phyloP scores from a whole-genome alignment of 805 yeast genomes.

The Jamesozyma jinghongensis region DNA sequence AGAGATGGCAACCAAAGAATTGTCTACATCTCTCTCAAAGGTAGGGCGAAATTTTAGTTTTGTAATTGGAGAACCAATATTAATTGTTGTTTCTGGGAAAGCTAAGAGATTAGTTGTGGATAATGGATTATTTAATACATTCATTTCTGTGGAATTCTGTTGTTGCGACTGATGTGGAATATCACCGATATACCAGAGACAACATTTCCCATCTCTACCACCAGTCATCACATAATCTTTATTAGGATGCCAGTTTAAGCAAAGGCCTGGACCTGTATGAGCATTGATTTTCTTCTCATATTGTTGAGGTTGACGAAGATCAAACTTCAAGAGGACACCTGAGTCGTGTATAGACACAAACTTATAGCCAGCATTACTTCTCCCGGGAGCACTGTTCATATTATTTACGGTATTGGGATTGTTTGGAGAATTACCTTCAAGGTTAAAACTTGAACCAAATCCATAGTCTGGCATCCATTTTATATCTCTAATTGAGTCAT shows the following conservation, averaged over 20 bases:
- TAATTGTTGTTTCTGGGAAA: conserved; percentile 61
- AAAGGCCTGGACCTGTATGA: conserved; percentile 84
- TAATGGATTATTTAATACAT: conserved; percentile 32
- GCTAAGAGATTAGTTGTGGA: conserved; percentile 8
- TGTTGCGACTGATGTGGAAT: conserved; percentile 1
- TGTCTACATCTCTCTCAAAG: conserved; percentile 32
- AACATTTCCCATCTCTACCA: conserved; percentile 66
- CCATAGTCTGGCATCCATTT: conserved; percentile 39
- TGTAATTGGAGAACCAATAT: conserved; percentile 70
- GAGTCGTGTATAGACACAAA: conserved; percentile 80
- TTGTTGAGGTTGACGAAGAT: conserved; percentile 55
- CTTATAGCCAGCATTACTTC: conserved; percentile 33
- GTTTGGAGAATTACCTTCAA: neutral
- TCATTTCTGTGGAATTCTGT: conserved; percentile 45
- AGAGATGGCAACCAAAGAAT: conserved; percentile 65
- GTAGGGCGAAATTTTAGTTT: conserved; percentile 34
- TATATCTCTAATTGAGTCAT: conserved; percentile 60
- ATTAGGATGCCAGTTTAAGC: conserved; percentile 83
- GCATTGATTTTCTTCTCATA: conserved; percentile 72
- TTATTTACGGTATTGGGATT: neutral
- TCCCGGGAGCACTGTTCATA: conserved; percentile 8
- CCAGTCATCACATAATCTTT: conserved; percentile 78
- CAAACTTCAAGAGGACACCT: conserved; percentile 83
- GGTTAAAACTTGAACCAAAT: conserved; percentile 12
- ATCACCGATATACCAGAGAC: conserved; percentile 30